phyloP scores from a whole-genome alignment of 768 basidiomycete species.

The Suillus luteus region DNA sequence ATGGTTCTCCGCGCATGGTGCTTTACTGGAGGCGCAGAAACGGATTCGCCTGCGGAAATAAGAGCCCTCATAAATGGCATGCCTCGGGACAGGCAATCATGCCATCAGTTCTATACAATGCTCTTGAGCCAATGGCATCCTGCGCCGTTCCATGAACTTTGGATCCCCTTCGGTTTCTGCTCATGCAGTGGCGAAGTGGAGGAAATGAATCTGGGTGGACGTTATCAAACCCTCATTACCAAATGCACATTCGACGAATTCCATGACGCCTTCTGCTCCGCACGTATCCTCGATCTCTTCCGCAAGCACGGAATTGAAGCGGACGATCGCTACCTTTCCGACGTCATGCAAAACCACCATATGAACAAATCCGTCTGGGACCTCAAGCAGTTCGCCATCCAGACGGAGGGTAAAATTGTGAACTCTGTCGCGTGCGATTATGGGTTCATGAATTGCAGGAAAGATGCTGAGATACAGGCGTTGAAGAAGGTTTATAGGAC shows the following conservation, averaged over 20 bases:
- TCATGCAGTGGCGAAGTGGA: constrained; percentile 17
- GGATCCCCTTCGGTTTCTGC: constrained; percentile 25
- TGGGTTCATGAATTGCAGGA: constrained; percentile 20
- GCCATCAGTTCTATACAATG: constrained; percentile 6
- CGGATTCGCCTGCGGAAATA: constrained; percentile 6
- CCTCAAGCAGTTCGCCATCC: constrained; percentile 12
- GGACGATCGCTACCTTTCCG: background rate
- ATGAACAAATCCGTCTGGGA: constrained; percentile 18
- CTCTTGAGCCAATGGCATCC: constrained; percentile 11
- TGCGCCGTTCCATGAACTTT: background rate
- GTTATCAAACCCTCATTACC: constrained; percentile 11
- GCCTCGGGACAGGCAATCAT: constrained; percentile 1
- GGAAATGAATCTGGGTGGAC: constrained; percentile 3
- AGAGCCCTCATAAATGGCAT: background rate
- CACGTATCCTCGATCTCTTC: constrained; percentile 14
- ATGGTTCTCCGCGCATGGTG: constrained; percentile 13
- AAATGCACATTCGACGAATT: constrained; percentile 20
- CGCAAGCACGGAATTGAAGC: constrained; percentile 4
- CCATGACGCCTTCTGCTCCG: constrained; percentile 7
- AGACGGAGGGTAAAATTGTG: background rate
- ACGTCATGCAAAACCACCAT: background rate
- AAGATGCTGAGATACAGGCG: constrained; percentile 13
- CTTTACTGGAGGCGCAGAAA: constrained; percentile 14
- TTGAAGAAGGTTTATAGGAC: constrained; percentile 36
- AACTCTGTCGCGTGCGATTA: constrained; percentile 15